These are phyloP conservation scores for Fusarium ramigenum DNA, from an alignment of 2,329 filamentous ascomycete genomes.

Conservation along the genomic window DNA sequence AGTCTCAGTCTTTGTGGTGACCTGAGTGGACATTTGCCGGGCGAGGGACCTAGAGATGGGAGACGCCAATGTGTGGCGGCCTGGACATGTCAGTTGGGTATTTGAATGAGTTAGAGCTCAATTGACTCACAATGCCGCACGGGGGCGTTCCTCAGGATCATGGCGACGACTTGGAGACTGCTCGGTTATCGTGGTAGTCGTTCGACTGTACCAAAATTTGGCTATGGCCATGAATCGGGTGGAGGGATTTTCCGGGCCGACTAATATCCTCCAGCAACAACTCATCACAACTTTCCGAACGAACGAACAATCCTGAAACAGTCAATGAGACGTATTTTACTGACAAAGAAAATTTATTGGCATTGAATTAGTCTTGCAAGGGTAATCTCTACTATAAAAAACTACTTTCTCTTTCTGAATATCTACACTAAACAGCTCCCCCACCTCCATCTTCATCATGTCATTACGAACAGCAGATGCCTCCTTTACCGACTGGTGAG, in stretches of 20 bases:
- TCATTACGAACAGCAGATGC: slow-evolving; percentile 45
- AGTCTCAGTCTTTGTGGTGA: slow-evolving; percentile 26
- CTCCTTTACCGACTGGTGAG: slow-evolving; percentile 62
- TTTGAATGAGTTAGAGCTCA: neutral
- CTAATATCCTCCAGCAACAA: neutral
- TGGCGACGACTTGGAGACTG: slow-evolving; percentile 48
- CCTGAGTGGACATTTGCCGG: slow-evolving; percentile 47
- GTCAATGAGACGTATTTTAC: slow-evolving; percentile 4
- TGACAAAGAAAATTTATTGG: slow-evolving; percentile 20
- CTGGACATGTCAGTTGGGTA: slow-evolving; percentile 48
- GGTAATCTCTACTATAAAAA: slow-evolving; percentile 43
- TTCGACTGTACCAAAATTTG: slow-evolving; percentile 45
- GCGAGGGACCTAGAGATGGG: slow-evolving; percentile 50
- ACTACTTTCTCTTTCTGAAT: slow-evolving; percentile 42
- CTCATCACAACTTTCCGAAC: neutral
- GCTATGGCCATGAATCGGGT: slow-evolving; percentile 27
- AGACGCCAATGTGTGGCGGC: slow-evolving; percentile 62
- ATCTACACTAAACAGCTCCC: slow-evolving; percentile 45
- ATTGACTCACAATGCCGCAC: slow-evolving; percentile 63
- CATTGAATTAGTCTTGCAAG: slow-evolving; percentile 38
- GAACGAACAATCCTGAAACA: neutral
- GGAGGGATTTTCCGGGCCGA: slow-evolving; percentile 40
- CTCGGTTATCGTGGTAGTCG: slow-evolving; percentile 30
- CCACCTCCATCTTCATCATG: slow-evolving; percentile 46
- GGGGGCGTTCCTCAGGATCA: slow-evolving; percentile 65